Conservation (phyloP, 1,139 yeast species). For the Taiozyma sp. region DNA sequence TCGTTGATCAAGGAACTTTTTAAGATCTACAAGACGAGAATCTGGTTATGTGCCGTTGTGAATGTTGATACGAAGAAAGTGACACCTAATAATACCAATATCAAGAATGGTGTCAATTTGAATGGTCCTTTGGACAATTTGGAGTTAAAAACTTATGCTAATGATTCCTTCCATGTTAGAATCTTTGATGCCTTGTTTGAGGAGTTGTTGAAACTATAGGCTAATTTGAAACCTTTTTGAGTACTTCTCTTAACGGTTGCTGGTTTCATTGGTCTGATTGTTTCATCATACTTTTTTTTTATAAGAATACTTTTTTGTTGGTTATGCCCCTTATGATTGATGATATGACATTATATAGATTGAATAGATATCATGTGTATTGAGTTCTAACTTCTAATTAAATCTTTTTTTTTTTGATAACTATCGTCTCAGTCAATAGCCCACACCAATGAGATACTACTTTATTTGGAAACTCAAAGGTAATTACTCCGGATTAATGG, state of each 20-base stretch:
- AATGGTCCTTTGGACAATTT: constrained; percentile 9
- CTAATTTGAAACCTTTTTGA: background rate
- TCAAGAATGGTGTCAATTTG: background rate
- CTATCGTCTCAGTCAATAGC: too few species aligned
- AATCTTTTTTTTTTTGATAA: too few species aligned
- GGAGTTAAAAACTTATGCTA: constrained; percentile 11
- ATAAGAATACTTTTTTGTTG: background rate
- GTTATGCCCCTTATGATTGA: background rate
- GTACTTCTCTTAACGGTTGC: background rate
- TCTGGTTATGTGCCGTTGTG: constrained; percentile 90
- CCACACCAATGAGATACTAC: too few species aligned
- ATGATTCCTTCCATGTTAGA: constrained; percentile 29
- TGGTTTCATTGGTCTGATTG: too few species aligned
- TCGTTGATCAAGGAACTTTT: constrained; percentile 88
- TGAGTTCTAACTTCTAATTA: background rate
- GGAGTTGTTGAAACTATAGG: constrained; percentile 6
- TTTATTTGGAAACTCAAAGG: too few species aligned
- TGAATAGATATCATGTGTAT: background rate
- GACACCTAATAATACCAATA: constrained; percentile 3
- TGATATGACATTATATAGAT: background rate
- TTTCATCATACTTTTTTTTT: background rate
- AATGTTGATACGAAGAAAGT: constrained; percentile 8
- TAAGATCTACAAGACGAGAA: constrained; percentile 90
- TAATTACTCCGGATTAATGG: too few species aligned
- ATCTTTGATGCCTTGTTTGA: constrained; percentile 23